Percentiles rank a stretch among this genome's conserved stretches.
phyloP scores from a whole-genome alignment of 2,329 filamentous ascomycete species.

The Alternaria sp. region DNA sequence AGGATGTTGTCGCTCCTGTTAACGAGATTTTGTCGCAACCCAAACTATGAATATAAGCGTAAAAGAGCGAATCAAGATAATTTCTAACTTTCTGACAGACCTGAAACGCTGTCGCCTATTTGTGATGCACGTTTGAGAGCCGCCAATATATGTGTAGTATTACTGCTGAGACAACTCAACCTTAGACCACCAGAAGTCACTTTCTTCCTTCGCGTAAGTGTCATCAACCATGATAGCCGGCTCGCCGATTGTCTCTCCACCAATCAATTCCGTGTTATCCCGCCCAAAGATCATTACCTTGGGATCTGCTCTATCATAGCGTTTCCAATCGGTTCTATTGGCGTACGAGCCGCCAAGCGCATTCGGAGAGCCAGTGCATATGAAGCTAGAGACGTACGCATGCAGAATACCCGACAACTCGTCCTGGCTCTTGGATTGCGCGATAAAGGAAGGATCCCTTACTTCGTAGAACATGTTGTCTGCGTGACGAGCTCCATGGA shows the following conservation, averaged over 20 bases:
- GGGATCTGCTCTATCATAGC: constrained; percentile 23
- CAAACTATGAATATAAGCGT: neutral
- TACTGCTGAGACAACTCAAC: constrained; percentile 46
- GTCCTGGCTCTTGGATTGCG: constrained; percentile 38
- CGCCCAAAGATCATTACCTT: constrained; percentile 63
- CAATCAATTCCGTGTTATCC: constrained; percentile 65
- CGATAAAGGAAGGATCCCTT: constrained; percentile 33
- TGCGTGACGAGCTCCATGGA: constrained; percentile 47
- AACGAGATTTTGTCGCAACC: neutral
- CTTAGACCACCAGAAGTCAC: constrained; percentile 69
- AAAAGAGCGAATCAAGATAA: neutral
- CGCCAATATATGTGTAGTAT: neutral
- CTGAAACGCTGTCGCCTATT: neutral
- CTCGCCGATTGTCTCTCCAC: constrained; percentile 21
- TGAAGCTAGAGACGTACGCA: constrained; percentile 46
- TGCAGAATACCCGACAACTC: constrained; percentile 43
- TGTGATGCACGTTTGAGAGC: neutral
- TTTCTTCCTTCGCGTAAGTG: constrained; percentile 59
- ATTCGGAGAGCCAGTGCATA: constrained; percentile 46
- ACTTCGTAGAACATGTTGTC: constrained; percentile 50
- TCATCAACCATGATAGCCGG: constrained; percentile 56
- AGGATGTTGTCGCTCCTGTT: constrained; percentile 3
- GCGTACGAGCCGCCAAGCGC: constrained; percentile 21
- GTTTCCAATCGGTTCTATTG: constrained; percentile 32
- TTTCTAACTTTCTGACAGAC: neutral